Base-by-base conservation (phyloP, 2,329 filamentous ascomycete genomes). In the Dothistroma septosporum region DNA sequence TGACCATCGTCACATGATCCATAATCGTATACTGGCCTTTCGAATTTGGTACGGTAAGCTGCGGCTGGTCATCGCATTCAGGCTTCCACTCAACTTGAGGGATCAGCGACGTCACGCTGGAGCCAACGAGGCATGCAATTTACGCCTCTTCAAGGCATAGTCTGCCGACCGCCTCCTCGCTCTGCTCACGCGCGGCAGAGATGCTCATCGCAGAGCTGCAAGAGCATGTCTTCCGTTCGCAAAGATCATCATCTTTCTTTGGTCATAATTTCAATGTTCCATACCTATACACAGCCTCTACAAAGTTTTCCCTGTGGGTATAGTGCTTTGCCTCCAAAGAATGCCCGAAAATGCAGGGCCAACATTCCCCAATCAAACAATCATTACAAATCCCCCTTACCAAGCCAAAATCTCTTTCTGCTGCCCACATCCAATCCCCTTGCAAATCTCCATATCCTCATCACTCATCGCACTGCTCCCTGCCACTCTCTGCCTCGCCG, bases 401-500 rank as follows among this genome's bases (percentile, higher is more conserved):
- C 61, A 63, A 48, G 61, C 61, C 61, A 63, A 57, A 41, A 61
- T 53, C 41, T 61, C 59, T 55, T 61, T 63, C 60, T 58, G 55
- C 47, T 56, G 33, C 16, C 31, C 21, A 57, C 61, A 63, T 3
- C 50, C 59, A 28, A 63, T 47, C n/a, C 52, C 55, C 11, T 58
- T 56, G 47, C 65, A 67, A 58, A 67, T 62, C 57, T 64, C 64
- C 55, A 64, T 46, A 55, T 67, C 65, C 22, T 35, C 50, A 55
- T 66, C 41, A 22, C 53, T 62, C 35, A 60, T 59, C 14, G 22
- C 49, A 55, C 28, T 46, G 4, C 35, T 52, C 6, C 48, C 53
- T 7, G 53, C 49, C 21, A 55, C 44, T 46, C 58, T 55, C 44
- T 66, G 78, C 49, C 73, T 74, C 1, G 82, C 81, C 0, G 82